Evolutionary conservation across 2,329 filamentous ascomycete species (phyloP).

Genomic region (Colletotrichum lini): DNA sequence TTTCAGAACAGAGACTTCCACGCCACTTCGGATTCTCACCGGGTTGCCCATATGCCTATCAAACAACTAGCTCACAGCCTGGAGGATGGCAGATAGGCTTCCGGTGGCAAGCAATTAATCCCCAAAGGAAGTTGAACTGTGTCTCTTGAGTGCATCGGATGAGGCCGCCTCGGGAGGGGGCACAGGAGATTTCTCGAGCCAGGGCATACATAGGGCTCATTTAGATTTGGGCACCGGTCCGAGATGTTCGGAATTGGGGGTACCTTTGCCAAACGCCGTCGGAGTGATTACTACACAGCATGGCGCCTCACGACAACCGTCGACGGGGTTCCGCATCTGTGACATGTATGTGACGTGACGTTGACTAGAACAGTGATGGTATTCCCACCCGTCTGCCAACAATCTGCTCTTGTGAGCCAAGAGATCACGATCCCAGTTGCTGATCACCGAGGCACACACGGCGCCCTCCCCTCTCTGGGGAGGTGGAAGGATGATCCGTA

Average conservation of each 20-base stretch:
- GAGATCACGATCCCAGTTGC: constrained; percentile 14
- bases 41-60: constrained; percentile 25
- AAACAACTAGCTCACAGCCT: constrained; percentile 18
- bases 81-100: constrained; percentile 2
- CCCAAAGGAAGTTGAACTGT: constrained; percentile 24
- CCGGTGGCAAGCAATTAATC: constrained; percentile 29
- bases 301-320: neutral
- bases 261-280: constrained; percentile 3
- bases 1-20: constrained; percentile 12
- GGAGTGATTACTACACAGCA: neutral
- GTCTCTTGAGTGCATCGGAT: neutral
- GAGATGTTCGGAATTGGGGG: constrained; percentile 12
- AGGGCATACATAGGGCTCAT: constrained; percentile 21
- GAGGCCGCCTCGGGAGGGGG: neutral
- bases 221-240: constrained; percentile 5
- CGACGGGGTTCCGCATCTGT: constrained; percentile 17
- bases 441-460: constrained; percentile 24
- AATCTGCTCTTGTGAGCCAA: neutral
- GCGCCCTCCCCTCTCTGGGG: constrained; percentile 10
- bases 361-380: constrained; percentile 10
- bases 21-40: constrained; percentile 37
- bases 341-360: constrained; percentile 10
- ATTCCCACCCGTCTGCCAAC: constrained; percentile 3
- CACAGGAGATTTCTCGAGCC: constrained; percentile 6
- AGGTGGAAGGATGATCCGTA: constrained; percentile 33